Percentiles rank a stretch among this genome's conserved stretches.
Conservation (phyloP, 148 eudicot genomes). For the Spergularia bocconei region DNA sequence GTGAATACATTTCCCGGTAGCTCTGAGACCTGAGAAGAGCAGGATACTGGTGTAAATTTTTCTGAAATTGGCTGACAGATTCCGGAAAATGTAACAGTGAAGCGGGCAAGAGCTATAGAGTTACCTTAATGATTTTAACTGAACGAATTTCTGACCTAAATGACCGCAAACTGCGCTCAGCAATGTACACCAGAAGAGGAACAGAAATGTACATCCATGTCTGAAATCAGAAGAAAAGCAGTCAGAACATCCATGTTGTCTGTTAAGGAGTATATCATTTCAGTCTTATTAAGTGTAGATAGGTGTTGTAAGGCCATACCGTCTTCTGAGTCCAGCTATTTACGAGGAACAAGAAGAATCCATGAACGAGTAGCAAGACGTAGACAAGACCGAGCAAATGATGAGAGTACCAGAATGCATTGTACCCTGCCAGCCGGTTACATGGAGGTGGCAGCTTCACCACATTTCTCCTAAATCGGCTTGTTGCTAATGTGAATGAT, state of each 20-base stretch:
- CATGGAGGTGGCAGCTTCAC: constrained; percentile 76
- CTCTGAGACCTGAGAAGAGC: constrained; percentile 54
- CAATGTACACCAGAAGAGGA: constrained; percentile 65
- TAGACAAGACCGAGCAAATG: constrained; percentile 79
- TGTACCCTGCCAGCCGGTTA: constrained; percentile 77
- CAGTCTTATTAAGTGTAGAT: neutral
- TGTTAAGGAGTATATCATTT: neutral
- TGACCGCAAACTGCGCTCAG: constrained; percentile 69
- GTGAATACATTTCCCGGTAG: constrained; percentile 86
- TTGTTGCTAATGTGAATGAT: constrained; percentile 75
- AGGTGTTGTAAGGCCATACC: constrained; percentile 41
- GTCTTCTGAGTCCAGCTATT: constrained; percentile 74
- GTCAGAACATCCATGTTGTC: constrained; percentile 8
- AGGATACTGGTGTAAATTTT: neutral
- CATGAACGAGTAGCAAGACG: constrained; percentile 70
- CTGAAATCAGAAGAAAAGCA: constrained; percentile 36
- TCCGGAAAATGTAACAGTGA: neutral
- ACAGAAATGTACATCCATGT: constrained; percentile 90
- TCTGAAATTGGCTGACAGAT: neutral
- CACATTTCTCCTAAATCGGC: constrained; percentile 56
- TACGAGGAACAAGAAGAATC: constrained; percentile 66
- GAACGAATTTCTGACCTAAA: constrained; percentile 69
- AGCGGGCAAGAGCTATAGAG: neutral
- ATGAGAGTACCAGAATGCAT: constrained; percentile 96
- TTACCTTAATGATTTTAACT: constrained; percentile 76